A percentile compares a stretch with the other conserved stretches of the same genome.
Evolutionary conservation across 164 flowering plant genomes (phyloP).

Genomic region (Sedum album): DNA sequence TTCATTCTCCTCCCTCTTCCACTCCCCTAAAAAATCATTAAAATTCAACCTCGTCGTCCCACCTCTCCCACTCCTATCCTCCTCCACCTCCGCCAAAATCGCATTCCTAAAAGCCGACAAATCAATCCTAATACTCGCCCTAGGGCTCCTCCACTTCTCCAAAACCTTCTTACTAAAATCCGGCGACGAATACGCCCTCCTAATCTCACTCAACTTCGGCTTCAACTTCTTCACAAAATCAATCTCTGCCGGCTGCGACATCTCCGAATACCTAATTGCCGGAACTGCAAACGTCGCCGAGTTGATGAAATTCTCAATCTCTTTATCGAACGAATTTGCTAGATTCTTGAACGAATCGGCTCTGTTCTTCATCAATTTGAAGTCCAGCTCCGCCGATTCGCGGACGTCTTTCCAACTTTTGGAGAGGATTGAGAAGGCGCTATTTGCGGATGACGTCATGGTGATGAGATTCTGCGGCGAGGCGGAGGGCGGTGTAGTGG

Average conservation of each 20-base stretch:
- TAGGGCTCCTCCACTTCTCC: constrained; percentile 61
- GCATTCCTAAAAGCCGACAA: constrained; percentile 46
- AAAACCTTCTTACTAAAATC: too few relatives aligned
- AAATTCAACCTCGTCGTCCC: too few relatives aligned
- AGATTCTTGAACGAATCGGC: too few relatives aligned
- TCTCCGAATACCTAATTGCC: constrained; percentile 22
- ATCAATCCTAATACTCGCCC: constrained; percentile 41
- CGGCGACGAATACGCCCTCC: constrained; percentile 57
- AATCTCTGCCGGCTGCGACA: constrained; percentile 39
- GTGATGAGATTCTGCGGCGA: background rate
- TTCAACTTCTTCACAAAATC: too few relatives aligned
- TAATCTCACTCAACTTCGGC: constrained; percentile 55
- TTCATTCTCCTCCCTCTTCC: too few relatives aligned
- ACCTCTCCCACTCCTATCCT: too few relatives aligned
- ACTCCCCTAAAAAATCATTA: too few relatives aligned
- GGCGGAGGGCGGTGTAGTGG: too few relatives aligned
- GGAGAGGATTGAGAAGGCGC: constrained; percentile 52
- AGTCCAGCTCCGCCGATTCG: constrained; percentile 59
- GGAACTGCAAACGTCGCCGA: constrained; percentile 50
- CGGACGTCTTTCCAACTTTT: constrained; percentile 62
- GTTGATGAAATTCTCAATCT: too few relatives aligned
- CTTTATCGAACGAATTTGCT: too few relatives aligned
- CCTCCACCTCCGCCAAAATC: too few relatives aligned
- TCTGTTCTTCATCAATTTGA: too few relatives aligned
- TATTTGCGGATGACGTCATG: constrained; percentile 19